Conservation (phyloP, 2,329 filamentous ascomycete species). For the Lizonia empirigonia region DNA sequence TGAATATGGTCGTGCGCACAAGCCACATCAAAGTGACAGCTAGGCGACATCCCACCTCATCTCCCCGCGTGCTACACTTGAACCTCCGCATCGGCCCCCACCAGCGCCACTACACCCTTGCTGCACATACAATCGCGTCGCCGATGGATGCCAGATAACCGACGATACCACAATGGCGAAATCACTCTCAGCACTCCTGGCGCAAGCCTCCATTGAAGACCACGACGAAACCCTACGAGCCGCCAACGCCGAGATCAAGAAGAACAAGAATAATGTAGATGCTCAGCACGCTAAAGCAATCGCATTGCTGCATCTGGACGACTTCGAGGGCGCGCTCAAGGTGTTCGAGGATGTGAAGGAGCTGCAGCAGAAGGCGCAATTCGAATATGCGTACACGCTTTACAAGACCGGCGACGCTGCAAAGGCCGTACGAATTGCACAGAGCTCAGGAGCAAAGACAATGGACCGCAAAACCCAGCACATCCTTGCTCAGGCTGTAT, state of each 20-base stretch:
- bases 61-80: constrained; percentile 35
- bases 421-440: constrained; percentile 64
- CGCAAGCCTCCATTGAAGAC: constrained; percentile 66
- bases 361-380: constrained; percentile 64
- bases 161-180: constrained; percentile 45
- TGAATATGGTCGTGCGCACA: constrained; percentile 7
- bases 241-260: constrained; percentile 62
- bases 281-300: constrained; percentile 74
- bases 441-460: constrained; percentile 35
- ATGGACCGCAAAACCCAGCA: constrained; percentile 60
- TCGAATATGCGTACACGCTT: constrained; percentile 81
- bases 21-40: constrained; percentile 18
- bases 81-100: constrained; percentile 31
- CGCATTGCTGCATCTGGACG: constrained; percentile 80
- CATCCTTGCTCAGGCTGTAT: constrained; percentile 66
- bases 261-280: constrained; percentile 62
- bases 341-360: constrained; percentile 67
- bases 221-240: constrained; percentile 75
- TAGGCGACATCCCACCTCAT: constrained; percentile 42
- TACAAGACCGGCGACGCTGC: constrained; percentile 76
- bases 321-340: constrained; percentile 76
- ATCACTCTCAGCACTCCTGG: constrained; percentile 62
- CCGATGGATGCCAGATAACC: constrained; percentile 34
- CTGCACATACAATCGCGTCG: constrained; percentile 4
- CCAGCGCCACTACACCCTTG: constrained; percentile 11